Percentiles rank a stretch among this genome's conserved stretches.
Conservation (phyloP, 768 basidiomycete species). For the Guyanaporus albipodus region DNA sequence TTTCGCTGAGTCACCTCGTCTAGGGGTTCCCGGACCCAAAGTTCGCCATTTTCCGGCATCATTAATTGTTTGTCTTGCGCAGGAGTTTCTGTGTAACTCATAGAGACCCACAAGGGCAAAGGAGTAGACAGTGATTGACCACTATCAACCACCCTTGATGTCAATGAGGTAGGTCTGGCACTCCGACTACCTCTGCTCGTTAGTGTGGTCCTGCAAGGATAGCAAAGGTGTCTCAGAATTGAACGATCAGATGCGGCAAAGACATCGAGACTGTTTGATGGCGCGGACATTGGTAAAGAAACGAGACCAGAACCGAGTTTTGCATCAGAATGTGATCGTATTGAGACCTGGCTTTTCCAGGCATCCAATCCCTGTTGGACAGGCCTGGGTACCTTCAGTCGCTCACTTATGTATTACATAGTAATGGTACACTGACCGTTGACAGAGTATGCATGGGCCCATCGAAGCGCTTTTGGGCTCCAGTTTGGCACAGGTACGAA, state of each 20-base stretch:
- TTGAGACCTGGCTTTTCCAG: conserved; percentile 75
- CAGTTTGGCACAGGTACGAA: conserved; percentile 75
- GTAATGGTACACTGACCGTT: conserved; percentile 42
- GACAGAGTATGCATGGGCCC: conserved; percentile 57
- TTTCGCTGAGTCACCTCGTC: conserved; percentile 36
- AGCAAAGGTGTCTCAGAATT: conserved; percentile 49
- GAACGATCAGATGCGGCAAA: conserved; percentile 12
- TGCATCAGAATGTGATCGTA: conserved; percentile 43
- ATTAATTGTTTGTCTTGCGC: background rate
- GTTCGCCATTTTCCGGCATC: conserved; percentile 20
- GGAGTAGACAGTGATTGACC: conserved; percentile 11
- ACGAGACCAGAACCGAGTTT: conserved; percentile 14
- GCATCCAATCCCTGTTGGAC: conserved; percentile 59
- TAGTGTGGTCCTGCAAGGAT: conserved; percentile 57
- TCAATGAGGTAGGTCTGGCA: conserved; percentile 15
- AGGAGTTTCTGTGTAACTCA: background rate
- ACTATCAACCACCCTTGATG: background rate
- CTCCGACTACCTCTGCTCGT: conserved; percentile 54
- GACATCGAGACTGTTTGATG: background rate
- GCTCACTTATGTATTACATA: background rate
- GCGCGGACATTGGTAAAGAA: conserved; percentile 3
- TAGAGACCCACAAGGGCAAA: conserved; percentile 34
- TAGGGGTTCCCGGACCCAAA: conserved; percentile 32
- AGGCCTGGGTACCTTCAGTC: conserved; percentile 40
- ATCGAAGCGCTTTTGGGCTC: conserved; percentile 55